Base-by-base conservation (phyloP, 352 stramenopile genomes). In the Phytopythium vexans region DNA sequence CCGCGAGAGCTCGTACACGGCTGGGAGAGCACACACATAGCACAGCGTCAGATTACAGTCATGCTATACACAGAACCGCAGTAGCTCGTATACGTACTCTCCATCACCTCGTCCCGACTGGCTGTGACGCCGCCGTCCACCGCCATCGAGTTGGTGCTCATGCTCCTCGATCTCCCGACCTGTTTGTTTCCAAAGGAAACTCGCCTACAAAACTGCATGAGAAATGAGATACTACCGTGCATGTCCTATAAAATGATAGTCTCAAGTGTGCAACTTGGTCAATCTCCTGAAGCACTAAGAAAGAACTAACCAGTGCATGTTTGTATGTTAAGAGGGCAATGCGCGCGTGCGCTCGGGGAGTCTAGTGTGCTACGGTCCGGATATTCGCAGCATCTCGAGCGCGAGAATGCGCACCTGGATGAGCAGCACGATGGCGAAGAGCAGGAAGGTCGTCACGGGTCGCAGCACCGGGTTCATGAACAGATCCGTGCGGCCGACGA, bases 1-100 rank as follows among this genome's bases (percentile, higher is more conserved):
- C 14, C 74, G 85, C 38, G 88, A 96, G 21, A 97, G 81, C 70
- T 97, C 89, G 53, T 95, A 94, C 51, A 96, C 74, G 8, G 88
- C 87, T 94, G 55, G 31, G 14, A 45, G 49, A 42, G 7, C 4
- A 7, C 9, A 16, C n/a, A 49, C 2, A 5, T 39, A 50, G 8
- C 32, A 6, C 12, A 44, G n/a, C 32, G 11, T 8, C 41, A 57
- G 41, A 31, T 2, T 1, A 8, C 41, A 6, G 35, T n/a, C 12
- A 21, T n/a, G 0, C 34, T 16, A 45, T n/a, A 40, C 3, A 51
- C 51, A 33, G 47, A 14, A 49, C 1, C 11, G 15, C 31, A 11
- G 12, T n/a, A 43, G 46, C 4, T 4, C 21, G 6, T 11, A 4
- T 15, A 63, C 72, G 49, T 54, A 82, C 76, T 86, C 62, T 81